phyloP scores from a whole-genome alignment of 805 yeast genomes.

The Nakazawaea sp. region DNA sequence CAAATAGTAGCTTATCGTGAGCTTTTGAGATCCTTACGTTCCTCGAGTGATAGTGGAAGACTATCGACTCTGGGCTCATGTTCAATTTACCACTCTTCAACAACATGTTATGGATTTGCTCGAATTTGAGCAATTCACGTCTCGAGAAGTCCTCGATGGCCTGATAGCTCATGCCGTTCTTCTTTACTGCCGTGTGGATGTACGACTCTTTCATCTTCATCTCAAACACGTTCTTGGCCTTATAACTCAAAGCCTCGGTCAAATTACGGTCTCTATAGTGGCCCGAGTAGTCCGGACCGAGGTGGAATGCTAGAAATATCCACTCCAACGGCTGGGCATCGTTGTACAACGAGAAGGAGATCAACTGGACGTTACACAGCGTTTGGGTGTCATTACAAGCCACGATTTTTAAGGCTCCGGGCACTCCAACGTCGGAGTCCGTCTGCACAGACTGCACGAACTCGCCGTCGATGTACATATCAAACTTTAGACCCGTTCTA shows the following conservation, averaged over 20 bases:
- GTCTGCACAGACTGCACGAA: slow-evolving; percentile 25
- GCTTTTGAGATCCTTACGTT: slow-evolving; percentile 13
- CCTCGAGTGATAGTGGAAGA: slow-evolving; percentile 17
- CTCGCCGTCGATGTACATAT: slow-evolving; percentile 43
- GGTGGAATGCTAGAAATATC: slow-evolving; percentile 37
- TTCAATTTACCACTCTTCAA: slow-evolving; percentile 11
- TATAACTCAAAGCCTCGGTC: slow-evolving; percentile 31
- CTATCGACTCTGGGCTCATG: slow-evolving; percentile 9
- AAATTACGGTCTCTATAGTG: slow-evolving; percentile 31
- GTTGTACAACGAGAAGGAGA: slow-evolving; percentile 33
- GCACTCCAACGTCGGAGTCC: slow-evolving; percentile 1
- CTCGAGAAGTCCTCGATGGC: slow-evolving; percentile 11
- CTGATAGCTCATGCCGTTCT: not conserved
- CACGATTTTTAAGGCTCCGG: not conserved
- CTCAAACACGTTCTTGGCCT: slow-evolving; percentile 8
- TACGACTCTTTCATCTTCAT: slow-evolving; percentile 8
- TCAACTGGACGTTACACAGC: slow-evolving; percentile 25
- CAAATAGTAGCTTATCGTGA: slow-evolving; percentile 15
- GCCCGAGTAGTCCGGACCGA: slow-evolving; percentile 47
- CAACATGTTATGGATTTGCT: slow-evolving; percentile 8
- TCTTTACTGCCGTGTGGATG: slow-evolving; percentile 14
- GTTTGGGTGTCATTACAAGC: slow-evolving; percentile 16
- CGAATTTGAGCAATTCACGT: slow-evolving; percentile 9
- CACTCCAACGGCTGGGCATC: slow-evolving; percentile 37
- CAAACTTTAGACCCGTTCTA: slow-evolving; percentile 27